Evolutionary conservation across 139 green algal species (phyloP).

Genomic region (Chloropicon primus): DNA sequence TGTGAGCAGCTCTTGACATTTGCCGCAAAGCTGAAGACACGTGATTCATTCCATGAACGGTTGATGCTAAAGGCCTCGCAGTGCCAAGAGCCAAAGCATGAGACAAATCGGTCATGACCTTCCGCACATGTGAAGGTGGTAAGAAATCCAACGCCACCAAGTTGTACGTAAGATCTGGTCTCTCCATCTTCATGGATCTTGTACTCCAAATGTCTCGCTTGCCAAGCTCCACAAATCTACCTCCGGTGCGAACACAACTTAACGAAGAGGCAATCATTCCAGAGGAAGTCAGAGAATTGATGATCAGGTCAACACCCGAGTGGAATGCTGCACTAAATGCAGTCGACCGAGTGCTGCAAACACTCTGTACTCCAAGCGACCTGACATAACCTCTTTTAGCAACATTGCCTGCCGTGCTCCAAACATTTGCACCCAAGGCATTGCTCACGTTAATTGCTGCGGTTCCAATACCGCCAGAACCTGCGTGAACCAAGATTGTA

Average conservation of each 20-base stretch:
- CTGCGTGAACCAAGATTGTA: background rate
- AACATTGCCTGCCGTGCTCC: background rate
- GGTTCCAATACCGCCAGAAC: background rate
- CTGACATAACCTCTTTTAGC: background rate
- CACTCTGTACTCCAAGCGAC: background rate
- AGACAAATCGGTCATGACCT: background rate
- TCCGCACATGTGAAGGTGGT: background rate
- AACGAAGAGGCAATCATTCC: slow-evolving; percentile 53
- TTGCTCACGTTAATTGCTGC: background rate
- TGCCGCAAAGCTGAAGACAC: background rate
- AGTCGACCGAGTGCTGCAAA: background rate
- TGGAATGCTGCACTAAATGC: background rate
- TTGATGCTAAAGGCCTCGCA: background rate
- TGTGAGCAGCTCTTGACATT: background rate
- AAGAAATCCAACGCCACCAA: slow-evolving; percentile 5
- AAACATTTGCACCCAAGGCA: background rate
- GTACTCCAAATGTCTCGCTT: slow-evolving; percentile 8
- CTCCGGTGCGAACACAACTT: background rate
- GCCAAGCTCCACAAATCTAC: background rate
- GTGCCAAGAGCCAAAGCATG: background rate
- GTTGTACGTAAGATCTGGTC: slow-evolving; percentile 3
- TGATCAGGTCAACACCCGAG: slow-evolving; percentile 16
- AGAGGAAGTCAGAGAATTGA: slow-evolving; percentile 75
- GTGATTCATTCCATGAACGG: background rate
- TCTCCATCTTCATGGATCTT: slow-evolving; percentile 3